A percentile compares a stretch with the other conserved stretches of the same genome.
These are phyloP conservation scores for Linderina pennispora DNA, from an alignment of 192 early-diverging fungal species.

Conservation along the genomic window DNA sequence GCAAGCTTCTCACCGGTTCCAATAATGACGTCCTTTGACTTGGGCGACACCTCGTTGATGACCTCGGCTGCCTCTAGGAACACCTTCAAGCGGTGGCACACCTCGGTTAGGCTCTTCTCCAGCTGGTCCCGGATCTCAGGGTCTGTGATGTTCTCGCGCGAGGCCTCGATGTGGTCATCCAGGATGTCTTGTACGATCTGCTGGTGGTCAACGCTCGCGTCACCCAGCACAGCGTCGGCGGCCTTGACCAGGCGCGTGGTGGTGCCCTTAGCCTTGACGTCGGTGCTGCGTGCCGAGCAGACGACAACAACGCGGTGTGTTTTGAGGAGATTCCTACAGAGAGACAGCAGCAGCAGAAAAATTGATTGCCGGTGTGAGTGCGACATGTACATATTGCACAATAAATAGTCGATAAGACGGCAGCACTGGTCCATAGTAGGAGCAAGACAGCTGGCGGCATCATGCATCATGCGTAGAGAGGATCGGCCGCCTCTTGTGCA, in stretches of 20 bases:
- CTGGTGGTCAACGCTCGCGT: constrained; percentile 46
- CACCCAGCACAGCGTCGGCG: constrained; percentile 38
- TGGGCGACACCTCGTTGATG: constrained; percentile 95
- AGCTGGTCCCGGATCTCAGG: constrained; percentile 48
- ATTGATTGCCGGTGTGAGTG: no score
- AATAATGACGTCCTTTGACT: constrained; percentile 92
- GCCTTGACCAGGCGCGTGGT: constrained; percentile 64
- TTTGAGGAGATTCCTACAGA: constrained; percentile 59
- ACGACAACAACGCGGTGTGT: constrained; percentile 82
- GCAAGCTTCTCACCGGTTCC: constrained; percentile 92
- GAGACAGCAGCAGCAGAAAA: not conserved
- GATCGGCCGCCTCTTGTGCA: no score
- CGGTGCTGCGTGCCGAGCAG: constrained; percentile 89
- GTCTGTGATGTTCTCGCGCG: constrained; percentile 50
- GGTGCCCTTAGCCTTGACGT: constrained; percentile 84
- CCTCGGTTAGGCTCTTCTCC: constrained; percentile 61
- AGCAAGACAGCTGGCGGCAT: no score
- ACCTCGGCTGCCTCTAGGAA: constrained; percentile 94
- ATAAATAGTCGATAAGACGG: no score
- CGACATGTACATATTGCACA: no score
- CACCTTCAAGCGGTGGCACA: constrained; percentile 69
- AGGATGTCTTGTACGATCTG: constrained; percentile 80
- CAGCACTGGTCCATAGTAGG: no score
- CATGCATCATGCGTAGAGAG: no score
- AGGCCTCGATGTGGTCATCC: constrained; percentile 70